These are phyloP conservation scores for Coemansia erecta DNA, from an alignment of 192 early-diverging fungal genomes.

Conservation along the genomic window DNA sequence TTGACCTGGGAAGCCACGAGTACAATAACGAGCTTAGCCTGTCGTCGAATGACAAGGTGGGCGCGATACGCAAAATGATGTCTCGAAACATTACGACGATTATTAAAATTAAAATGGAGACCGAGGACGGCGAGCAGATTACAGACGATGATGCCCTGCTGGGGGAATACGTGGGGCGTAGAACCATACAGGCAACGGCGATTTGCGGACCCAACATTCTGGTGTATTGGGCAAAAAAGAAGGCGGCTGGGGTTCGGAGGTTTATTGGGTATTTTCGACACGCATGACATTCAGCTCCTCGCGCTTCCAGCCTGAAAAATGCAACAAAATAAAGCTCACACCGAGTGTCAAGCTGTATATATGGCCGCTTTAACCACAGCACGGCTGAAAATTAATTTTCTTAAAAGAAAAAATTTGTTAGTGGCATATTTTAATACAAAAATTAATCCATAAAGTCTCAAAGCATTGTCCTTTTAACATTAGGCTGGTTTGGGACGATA, in stretches of 20 bases:
- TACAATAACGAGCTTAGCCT: background rate
- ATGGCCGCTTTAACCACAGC: too few relatives aligned
- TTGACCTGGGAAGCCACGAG: background rate
- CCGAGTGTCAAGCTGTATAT: too few relatives aligned
- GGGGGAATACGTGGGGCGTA: background rate
- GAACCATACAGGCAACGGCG: background rate
- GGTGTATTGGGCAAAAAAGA: background rate
- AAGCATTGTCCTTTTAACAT: too few relatives aligned
- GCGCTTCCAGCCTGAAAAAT: background rate
- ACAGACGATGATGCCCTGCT: background rate
- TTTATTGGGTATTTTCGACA: background rate
- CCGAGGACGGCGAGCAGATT: background rate
- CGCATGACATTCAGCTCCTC: background rate
- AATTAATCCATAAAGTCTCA: too few relatives aligned
- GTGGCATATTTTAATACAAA: too few relatives aligned
- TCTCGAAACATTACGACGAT: background rate
- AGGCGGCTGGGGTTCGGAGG: background rate
- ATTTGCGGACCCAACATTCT: constrained; percentile 1
- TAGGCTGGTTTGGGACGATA: too few relatives aligned
- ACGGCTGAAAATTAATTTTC: too few relatives aligned
- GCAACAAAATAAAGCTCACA: too few relatives aligned
- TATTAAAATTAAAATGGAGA: background rate
- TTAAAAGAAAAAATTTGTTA: too few relatives aligned
- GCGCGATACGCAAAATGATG: background rate
- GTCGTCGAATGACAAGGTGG: constrained; percentile 1